phyloP scores from a whole-genome alignment of 495 filamentous ascomycete species.

The Sordaria brevicollis region DNA sequence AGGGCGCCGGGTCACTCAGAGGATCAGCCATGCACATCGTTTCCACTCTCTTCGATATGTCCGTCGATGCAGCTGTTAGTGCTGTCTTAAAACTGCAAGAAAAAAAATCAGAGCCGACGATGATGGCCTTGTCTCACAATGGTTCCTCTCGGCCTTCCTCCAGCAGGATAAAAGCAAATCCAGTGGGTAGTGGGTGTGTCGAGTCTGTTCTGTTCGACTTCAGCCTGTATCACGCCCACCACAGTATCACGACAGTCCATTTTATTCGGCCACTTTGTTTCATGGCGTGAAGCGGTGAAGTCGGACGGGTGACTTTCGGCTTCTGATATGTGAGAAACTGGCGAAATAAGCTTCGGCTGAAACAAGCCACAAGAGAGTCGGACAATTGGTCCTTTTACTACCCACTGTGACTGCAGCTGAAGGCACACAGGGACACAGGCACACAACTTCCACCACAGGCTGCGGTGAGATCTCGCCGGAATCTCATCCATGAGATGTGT shows the following conservation, averaged over 20 bases:
- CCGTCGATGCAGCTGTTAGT: neutral
- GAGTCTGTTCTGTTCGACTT: neutral
- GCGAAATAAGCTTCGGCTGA: neutral
- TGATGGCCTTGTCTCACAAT: neutral
- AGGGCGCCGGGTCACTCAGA: neutral
- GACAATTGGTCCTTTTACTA: neutral
- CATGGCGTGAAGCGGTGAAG: neutral
- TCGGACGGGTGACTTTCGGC: neutral
- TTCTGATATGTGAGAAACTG: neutral
- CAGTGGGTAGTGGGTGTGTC: neutral
- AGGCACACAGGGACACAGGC: too few relatives aligned
- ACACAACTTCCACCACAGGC: neutral
- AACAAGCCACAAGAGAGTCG: neutral
- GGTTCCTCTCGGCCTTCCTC: too few relatives aligned
- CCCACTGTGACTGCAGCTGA: neutral
- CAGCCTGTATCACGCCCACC: neutral
- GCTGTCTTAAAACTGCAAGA: neutral
- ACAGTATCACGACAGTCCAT: neutral
- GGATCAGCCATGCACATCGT: neutral
- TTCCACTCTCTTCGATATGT: neutral
- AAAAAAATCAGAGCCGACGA: neutral
- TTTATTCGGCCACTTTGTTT: neutral
- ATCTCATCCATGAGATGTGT: neutral
- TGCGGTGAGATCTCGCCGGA: neutral
- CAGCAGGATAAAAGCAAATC: neutral